A percentile compares a stretch with the other conserved stretches of the same genome.
These are phyloP conservation scores for Auricularia heimuer DNA, from an alignment of 768 basidiomycete species.

Conservation along the genomic window DNA sequence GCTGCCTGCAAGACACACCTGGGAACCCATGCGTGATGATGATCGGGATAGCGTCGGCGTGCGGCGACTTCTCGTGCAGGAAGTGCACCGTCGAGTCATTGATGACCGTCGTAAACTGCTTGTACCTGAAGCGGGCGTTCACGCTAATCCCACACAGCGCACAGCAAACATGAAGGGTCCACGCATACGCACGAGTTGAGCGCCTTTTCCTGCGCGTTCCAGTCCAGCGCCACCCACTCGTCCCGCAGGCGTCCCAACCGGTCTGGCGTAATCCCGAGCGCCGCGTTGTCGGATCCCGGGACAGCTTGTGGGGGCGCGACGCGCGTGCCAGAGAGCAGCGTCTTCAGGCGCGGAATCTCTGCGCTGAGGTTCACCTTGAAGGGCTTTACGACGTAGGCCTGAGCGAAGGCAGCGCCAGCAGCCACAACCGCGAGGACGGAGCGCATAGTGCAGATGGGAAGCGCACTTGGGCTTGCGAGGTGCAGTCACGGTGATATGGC, in stretches of 20 bases:
- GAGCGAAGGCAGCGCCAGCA: not conserved
- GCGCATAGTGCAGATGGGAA: not conserved
- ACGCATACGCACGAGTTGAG: not conserved
- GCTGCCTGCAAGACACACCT: not conserved
- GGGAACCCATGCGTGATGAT: conserved; percentile 9
- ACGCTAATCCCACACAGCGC: not conserved
- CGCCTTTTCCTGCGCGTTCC: not conserved
- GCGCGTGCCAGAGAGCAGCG: not conserved
- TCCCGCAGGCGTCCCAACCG: not conserved
- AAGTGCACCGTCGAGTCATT: not conserved
- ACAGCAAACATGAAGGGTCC: not conserved
- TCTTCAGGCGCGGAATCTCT: not conserved
- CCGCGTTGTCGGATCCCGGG: not conserved
- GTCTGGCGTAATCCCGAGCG: not conserved
- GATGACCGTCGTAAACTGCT: not conserved
- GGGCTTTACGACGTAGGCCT: not conserved
- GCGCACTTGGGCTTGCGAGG: not conserved
- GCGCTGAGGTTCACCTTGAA: not conserved
- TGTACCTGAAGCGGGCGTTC: not conserved
- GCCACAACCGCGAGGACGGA: not conserved
- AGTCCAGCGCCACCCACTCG: not conserved
- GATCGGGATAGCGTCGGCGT: conserved; percentile 5
- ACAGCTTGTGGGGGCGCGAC: not conserved
- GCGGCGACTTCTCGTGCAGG: not conserved
- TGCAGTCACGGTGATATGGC: too few relatives aligned